Base-by-base conservation (phyloP, 805 yeast genomes). In the Lipomyces mesembrius region DNA sequence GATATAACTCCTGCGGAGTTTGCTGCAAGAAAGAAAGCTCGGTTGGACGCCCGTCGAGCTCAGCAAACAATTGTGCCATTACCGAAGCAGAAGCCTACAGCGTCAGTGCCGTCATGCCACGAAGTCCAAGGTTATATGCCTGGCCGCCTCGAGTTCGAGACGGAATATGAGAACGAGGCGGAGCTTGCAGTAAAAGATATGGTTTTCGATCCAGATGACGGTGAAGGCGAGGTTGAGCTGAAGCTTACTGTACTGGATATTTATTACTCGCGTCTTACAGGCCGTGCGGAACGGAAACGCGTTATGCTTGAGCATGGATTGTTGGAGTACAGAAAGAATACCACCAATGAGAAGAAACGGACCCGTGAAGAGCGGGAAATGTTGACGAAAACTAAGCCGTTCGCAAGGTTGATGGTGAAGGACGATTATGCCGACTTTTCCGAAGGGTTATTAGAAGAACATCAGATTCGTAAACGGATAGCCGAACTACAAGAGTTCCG, bases 101-200 rank as follows among this genome's bases (percentile, higher is more conserved):
- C 97, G 0, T 92, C 98, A 6, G 94, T 90, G 6, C 99, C 99
- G 0, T 84, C 95, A 65, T 93, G 98, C 79, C 98, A 96, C 75
- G 98, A 96, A 74, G 87, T 95, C 68, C 98, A 95, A 77, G 98
- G 97, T 2, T 95, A 88, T 77, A 95, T 95, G 99, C 99, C 99
- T 52, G 99, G 98, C 55, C 86, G 99, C 75, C 81, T 95, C 68
- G 99, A 95, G 77, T 95, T 95, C 77, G 99, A 95, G 74, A 91
- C 89, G 66, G 99, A 95, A 77, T 92, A 90, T 52, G 99, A 95
- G 76, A 95, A 95, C 74, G 99, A 95, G 64, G 98, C 99, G 0
- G 99, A 95, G 78, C 83, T 89, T 64, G 88, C 95, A 0, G 91
- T 95, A 22, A 95, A 95, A 75, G 99, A 95, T 76, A 91, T 95